Conservation (phyloP, 768 basidiomycete genomes). For the Butyriboletus loyo region DNA sequence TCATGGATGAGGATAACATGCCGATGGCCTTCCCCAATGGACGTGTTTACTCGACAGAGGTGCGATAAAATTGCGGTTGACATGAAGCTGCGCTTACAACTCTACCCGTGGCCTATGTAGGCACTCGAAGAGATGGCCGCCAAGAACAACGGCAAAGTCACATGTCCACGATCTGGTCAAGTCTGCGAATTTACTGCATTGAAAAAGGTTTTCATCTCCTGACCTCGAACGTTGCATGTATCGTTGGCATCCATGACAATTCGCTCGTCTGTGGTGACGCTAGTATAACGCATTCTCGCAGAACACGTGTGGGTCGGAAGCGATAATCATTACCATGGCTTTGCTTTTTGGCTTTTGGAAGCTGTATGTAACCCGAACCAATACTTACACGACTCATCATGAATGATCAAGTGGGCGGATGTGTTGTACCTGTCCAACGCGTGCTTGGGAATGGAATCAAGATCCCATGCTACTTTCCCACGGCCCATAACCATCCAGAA, state of each 20-base stretch:
- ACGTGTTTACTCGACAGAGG: conserved; percentile 91
- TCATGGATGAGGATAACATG: conserved; percentile 93
- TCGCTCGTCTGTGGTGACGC: neutral
- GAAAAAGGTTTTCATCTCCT: conserved; percentile 91
- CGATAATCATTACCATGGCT: conserved; percentile 13
- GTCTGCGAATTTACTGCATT: conserved; percentile 63
- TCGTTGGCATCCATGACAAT: neutral
- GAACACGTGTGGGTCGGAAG: conserved; percentile 25
- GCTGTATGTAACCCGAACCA: conserved; percentile 18
- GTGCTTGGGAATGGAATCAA: conserved; percentile 26
- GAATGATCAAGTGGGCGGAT: conserved; percentile 6
- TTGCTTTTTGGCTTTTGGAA: conserved; percentile 9
- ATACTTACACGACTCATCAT: conserved; percentile 5
- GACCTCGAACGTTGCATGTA: conserved; percentile 16
- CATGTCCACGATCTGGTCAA: conserved; percentile 72
- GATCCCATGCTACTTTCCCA: conserved; percentile 23
- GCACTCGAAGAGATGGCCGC: conserved; percentile 86
- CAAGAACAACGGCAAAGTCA: conserved; percentile 75
- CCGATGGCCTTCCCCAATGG: conserved; percentile 92
- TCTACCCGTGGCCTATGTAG: conserved; percentile 40
- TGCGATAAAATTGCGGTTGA: conserved; percentile 35
- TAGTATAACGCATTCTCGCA: neutral
- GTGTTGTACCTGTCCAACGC: conserved; percentile 21
- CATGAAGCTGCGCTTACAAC: conserved; percentile 12
- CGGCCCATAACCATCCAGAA: neutral